Conservation (phyloP, 805 yeast species). For the Metschnikowia baotianmanensis region DNA sequence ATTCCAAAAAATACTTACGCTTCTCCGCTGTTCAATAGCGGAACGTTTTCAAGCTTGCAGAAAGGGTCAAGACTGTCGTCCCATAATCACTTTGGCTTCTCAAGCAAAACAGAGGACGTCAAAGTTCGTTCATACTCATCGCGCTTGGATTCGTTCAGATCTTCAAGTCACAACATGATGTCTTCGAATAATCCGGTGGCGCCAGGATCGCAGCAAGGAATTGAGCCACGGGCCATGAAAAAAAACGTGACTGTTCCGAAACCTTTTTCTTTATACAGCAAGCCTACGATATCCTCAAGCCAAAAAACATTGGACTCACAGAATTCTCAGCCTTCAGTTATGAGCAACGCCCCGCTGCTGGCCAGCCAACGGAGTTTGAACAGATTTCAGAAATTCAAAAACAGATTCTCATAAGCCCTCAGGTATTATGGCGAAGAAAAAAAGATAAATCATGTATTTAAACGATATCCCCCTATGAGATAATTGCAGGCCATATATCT, state of each 20-base stretch:
- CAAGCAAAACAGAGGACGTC: background rate
- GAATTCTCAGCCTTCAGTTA: conserved; percentile 10
- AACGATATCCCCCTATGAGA: too few relatives aligned
- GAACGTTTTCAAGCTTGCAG: background rate
- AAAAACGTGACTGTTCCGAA: conserved; percentile 25
- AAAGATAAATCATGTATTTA: too few relatives aligned
- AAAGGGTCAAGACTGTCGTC: background rate
- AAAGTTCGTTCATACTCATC: background rate
- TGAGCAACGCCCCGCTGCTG: conserved; percentile 17
- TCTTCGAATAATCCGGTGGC: background rate
- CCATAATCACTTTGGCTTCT: too few relatives aligned
- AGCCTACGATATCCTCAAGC: conserved; percentile 42
- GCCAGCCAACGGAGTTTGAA: conserved; percentile 24
- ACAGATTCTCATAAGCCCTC: conserved; percentile 20
- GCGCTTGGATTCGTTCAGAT: background rate
- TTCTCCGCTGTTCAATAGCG: background rate
- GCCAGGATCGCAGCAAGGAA: background rate
- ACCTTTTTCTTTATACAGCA: conserved; percentile 28
- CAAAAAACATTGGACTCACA: conserved; percentile 25
- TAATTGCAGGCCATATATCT: too few relatives aligned
- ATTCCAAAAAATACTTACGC: background rate
- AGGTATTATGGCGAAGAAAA: too few relatives aligned
- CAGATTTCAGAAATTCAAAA: conserved; percentile 35
- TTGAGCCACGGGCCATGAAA: background rate
- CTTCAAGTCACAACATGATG: background rate